These are phyloP conservation scores for Termitomyces sp. DNA, from an alignment of 768 basidiomycete genomes.

Conservation along the genomic window DNA sequence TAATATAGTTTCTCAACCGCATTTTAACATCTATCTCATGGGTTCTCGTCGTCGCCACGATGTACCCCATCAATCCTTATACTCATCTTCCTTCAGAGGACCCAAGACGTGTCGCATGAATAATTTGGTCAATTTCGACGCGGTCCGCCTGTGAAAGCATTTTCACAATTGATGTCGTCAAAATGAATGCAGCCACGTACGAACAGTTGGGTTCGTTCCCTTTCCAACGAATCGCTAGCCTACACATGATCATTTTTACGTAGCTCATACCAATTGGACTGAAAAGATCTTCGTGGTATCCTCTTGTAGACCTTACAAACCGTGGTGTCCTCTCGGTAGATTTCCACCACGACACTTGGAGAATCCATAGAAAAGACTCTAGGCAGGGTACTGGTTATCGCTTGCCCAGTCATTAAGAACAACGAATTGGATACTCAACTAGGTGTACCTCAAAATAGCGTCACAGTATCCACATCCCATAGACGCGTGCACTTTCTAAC, in stretches of 20 bases:
- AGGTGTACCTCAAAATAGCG: background rate
- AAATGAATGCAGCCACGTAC: conserved; percentile 27
- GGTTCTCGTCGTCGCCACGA: rapidly evolving
- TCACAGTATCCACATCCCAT: background rate
- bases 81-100: conserved; percentile 20
- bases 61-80: conserved; percentile 18
- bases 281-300: background rate
- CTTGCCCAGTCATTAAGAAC: background rate
- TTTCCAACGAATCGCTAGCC: background rate
- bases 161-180: conserved; percentile 22
- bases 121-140: conserved; percentile 26
- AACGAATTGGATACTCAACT: background rate
- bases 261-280: background rate
- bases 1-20: background rate
- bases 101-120: conserved; percentile 19
- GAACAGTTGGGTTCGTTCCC: conserved; percentile 21
- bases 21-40: background rate
- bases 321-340: background rate
- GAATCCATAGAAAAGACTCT: too few relatives aligned
- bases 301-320: too few relatives aligned
- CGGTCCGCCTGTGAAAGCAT: conserved; percentile 20
- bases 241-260: background rate
- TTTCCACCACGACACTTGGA: too few relatives aligned
- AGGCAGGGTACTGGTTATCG: too few relatives aligned
- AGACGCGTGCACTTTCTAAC: background rate